Evolutionary conservation across 495 filamentous ascomycete species (phyloP).

Genomic region (Antarctomyces pellizariae): DNA sequence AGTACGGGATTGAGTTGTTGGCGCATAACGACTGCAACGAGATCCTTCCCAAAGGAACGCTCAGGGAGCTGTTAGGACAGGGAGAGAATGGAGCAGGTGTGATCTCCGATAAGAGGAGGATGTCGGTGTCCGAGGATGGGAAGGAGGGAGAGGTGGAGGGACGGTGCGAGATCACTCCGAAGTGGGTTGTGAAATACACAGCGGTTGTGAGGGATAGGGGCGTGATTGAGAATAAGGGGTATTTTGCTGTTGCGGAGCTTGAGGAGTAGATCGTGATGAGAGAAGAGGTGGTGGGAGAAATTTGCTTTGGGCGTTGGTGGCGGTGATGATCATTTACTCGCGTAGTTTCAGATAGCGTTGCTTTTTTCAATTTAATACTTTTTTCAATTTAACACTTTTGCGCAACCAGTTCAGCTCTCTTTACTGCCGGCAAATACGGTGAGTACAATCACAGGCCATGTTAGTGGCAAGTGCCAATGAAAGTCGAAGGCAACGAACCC

Average conservation of each 20-base stretch:
- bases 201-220: slow-evolving; percentile 92
- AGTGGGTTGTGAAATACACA: slow-evolving; percentile 96
- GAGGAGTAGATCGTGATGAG: slow-evolving; percentile 12
- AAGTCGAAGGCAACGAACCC: no score
- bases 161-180: slow-evolving; percentile 60
- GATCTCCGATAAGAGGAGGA: slow-evolving; percentile 23
- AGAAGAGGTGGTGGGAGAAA: no score
- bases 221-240: slow-evolving; percentile 95
- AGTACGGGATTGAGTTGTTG: slow-evolving; percentile 63
- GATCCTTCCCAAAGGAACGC: slow-evolving; percentile 63
- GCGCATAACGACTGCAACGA: slow-evolving; percentile 91
- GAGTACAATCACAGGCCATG: no score
- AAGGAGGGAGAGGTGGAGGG: no score
- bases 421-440: no score
- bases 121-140: slow-evolving; percentile 20
- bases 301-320: no score
- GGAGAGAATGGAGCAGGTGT: slow-evolving; percentile 40
- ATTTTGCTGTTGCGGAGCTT: slow-evolving; percentile 68
- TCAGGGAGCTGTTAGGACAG: slow-evolving; percentile 58
- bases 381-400: no score
- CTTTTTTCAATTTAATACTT: no score
- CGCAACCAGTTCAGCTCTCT: no score
- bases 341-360: no score
- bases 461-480: no score
- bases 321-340: no score